phyloP scores from a whole-genome alignment of 192 early-diverging fungal species.

The Backusella parvicylindrica region DNA sequence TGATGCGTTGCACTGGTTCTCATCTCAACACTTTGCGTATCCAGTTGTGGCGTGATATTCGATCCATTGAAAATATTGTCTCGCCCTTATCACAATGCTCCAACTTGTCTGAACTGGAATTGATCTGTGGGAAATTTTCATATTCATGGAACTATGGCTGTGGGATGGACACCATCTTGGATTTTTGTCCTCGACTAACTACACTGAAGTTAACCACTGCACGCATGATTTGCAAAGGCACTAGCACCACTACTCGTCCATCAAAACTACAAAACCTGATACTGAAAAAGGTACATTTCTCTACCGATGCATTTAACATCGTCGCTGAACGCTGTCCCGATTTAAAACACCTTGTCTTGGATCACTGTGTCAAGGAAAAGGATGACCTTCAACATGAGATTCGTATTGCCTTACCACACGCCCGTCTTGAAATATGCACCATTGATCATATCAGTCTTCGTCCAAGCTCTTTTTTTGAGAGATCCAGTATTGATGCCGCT shows the following conservation, averaged over 20 bases:
- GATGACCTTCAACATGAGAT: neutral
- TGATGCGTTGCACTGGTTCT: neutral
- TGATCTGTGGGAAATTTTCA: neutral
- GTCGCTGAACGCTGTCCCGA: neutral
- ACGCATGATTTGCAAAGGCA: neutral
- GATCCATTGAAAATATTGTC: neutral
- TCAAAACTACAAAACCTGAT: neutral
- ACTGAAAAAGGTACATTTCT: neutral
- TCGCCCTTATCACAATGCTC: neutral
- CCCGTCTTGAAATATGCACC: neutral
- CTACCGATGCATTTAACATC: neutral
- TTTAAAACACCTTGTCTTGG: neutral
- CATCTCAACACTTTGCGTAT: neutral
- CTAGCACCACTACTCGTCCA: neutral
- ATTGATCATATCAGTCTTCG: neutral
- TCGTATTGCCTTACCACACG: neutral
- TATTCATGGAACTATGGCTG: neutral
- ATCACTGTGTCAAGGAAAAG: neutral
- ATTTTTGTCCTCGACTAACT: neutral
- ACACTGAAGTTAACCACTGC: neutral
- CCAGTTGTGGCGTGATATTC: neutral
- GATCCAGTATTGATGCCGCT: neutral
- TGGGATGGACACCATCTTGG: neutral
- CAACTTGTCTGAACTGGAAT: neutral
- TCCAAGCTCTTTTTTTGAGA: neutral